phyloP scores from a whole-genome alignment of 805 yeast genomes.

The Candida ascalaphidarum region DNA sequence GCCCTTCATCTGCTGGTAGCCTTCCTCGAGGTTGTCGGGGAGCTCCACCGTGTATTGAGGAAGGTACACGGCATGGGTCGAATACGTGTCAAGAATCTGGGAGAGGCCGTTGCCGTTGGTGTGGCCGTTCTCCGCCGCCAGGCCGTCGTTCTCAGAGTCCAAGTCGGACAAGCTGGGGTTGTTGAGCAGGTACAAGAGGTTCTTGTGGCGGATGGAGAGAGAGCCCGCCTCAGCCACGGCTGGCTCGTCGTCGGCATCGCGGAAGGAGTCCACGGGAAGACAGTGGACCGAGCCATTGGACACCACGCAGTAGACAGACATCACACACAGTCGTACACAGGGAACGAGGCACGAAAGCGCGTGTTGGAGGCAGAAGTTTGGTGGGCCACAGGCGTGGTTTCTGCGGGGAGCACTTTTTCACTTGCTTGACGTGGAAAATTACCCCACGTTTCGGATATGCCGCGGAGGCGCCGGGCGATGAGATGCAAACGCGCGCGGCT shows the following conservation, averaged over 20 bases:
- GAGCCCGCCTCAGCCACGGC: too few species aligned
- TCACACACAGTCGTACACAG: too few species aligned
- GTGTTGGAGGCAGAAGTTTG: too few species aligned
- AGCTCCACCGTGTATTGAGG: constrained; percentile 36
- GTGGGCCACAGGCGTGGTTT: too few species aligned
- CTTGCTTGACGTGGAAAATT: too few species aligned
- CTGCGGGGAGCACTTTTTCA: too few species aligned
- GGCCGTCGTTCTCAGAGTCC: constrained; percentile 8
- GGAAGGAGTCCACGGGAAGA: constrained; percentile 15
- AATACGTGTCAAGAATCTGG: constrained; percentile 16
- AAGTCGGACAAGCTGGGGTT: constrained; percentile 11
- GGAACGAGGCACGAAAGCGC: too few species aligned
- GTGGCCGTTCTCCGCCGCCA: constrained; percentile 4
- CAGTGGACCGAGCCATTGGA: constrained; percentile 17
- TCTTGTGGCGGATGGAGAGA: constrained; percentile 6
- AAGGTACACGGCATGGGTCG: constrained; percentile 42
- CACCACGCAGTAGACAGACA: constrained; percentile 17
- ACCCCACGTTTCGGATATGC: too few species aligned
- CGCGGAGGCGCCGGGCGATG: too few species aligned
- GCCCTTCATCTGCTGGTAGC: constrained; percentile 25
- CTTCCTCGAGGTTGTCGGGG: constrained; percentile 19
- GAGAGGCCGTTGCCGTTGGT: constrained; percentile 7
- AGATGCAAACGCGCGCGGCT: too few species aligned
- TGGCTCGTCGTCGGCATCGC: too few species aligned
- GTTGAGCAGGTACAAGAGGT: constrained; percentile 10